Evolutionary conservation across 176 grass and related monocot genomes (phyloP).

Genomic region (Oryza rufipogon): DNA sequence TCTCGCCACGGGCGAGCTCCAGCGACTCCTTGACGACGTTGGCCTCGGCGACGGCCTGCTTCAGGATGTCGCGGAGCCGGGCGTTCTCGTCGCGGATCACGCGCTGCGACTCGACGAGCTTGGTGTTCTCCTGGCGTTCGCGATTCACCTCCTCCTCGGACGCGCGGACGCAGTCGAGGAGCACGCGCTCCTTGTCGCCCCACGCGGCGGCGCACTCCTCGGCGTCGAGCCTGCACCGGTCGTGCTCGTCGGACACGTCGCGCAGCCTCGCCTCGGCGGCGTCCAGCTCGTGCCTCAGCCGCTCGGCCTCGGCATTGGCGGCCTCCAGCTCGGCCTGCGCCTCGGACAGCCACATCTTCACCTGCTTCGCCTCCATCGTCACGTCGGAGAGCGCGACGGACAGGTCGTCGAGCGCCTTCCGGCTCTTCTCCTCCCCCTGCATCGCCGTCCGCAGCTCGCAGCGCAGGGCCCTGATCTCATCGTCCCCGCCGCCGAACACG

Average conservation of each 20-base stretch:
- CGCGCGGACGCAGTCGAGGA: conserved; percentile 80
- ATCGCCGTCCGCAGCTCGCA: conserved; percentile 43
- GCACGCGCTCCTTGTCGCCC: conserved; percentile 75
- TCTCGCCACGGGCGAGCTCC: conserved; percentile 61
- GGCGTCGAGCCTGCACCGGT: conserved; percentile 56
- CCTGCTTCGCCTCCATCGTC: conserved; percentile 69
- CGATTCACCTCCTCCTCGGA: conserved; percentile 76
- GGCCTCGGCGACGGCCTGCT: conserved; percentile 89
- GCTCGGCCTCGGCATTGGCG: conserved; percentile 47
- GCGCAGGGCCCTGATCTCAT: conserved; percentile 61
- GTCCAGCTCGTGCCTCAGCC: conserved; percentile 33
- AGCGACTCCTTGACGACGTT: conserved; percentile 66
- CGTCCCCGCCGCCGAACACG: conserved; percentile 55
- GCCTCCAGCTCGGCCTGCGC: conserved; percentile 63
- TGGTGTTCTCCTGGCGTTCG: conserved; percentile 68
- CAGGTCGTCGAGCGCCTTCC: conserved; percentile 78
- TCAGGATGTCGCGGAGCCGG: conserved; percentile 77
- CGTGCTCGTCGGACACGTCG: conserved; percentile 38
- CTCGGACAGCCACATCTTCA: conserved; percentile 56
- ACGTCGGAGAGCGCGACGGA: conserved; percentile 78
- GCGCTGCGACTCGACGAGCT: conserved; percentile 77
- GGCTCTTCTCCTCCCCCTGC: conserved; percentile 78
- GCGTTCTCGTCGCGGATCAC: conserved; percentile 91
- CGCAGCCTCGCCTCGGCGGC: conserved; percentile 35
- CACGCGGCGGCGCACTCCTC: conserved; percentile 66